These are phyloP conservation scores for Sphagnum fallax DNA, from an alignment of 228 moss, liverwort and hornwort species.

Conservation along the genomic window DNA sequence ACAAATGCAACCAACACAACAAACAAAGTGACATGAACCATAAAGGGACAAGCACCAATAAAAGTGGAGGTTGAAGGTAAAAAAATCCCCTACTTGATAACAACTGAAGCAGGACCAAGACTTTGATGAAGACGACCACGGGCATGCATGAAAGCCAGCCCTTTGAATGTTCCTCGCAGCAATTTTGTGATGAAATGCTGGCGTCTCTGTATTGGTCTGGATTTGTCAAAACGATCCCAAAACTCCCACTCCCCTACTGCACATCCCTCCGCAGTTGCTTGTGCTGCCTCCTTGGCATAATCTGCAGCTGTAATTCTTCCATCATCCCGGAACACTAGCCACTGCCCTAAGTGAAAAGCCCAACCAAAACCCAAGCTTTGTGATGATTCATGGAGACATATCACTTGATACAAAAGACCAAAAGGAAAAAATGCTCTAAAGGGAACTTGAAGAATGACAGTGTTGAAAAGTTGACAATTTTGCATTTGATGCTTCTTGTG, in stretches of 20 bases:
- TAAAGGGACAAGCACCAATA: not conserved
- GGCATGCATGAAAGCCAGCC: slow-evolving; percentile 85
- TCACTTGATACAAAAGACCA: too few species aligned
- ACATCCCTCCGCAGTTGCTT: slow-evolving; percentile 56
- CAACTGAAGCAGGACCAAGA: slow-evolving; percentile 85
- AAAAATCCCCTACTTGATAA: slow-evolving; percentile 51
- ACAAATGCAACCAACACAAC: not conserved
- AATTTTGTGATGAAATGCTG: slow-evolving; percentile 74
- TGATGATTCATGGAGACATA: too few species aligned
- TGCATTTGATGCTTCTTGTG: too few species aligned
- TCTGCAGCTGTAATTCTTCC: slow-evolving; percentile 82
- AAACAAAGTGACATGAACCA: too few species aligned
- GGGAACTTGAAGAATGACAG: too few species aligned
- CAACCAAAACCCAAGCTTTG: not conserved
- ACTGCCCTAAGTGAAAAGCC: slow-evolving; percentile 42
- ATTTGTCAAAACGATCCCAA: slow-evolving; percentile 83
- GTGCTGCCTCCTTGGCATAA: slow-evolving; percentile 70
- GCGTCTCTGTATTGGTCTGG: slow-evolving; percentile 63
- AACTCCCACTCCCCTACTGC: slow-evolving; percentile 96
- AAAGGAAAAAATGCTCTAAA: too few species aligned
- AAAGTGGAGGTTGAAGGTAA: not conserved
- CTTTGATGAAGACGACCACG: slow-evolving; percentile 91
- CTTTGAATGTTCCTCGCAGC: slow-evolving; percentile 69
- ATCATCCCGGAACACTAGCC: slow-evolving; percentile 89
- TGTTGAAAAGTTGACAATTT: not conserved